A percentile compares a stretch with the other conserved stretches of the same genome.
These are phyloP conservation scores for Acrocalymma vagum DNA, from an alignment of 2,329 filamentous ascomycete genomes.

Conservation along the genomic window DNA sequence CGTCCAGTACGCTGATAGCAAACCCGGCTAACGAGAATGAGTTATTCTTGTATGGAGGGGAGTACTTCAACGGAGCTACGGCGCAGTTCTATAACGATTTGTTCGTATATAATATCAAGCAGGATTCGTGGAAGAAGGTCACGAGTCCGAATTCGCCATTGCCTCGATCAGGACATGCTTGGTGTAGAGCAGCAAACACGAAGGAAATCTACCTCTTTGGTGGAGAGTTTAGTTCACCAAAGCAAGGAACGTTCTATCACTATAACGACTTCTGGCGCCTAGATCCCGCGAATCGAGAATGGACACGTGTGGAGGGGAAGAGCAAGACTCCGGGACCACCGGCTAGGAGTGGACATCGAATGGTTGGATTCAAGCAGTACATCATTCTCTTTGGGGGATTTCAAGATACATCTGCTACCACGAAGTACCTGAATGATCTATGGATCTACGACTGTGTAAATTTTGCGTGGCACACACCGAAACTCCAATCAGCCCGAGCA, in stretches of 20 bases:
- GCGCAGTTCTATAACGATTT: slow-evolving; percentile 76
- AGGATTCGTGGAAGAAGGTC: slow-evolving; percentile 89
- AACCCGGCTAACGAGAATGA: slow-evolving; percentile 88
- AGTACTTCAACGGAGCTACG: slow-evolving; percentile 92
- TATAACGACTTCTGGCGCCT: slow-evolving; percentile 99
- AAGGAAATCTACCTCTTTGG: slow-evolving; percentile 91
- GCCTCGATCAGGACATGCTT: slow-evolving; percentile 91
- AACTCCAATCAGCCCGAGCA: slow-evolving; percentile 77
- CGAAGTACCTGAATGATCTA: slow-evolving; percentile 90
- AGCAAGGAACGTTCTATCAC: slow-evolving; percentile 98
- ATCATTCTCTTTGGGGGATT: slow-evolving; percentile 96
- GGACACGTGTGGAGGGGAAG: slow-evolving; percentile 85
- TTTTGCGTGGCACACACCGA: slow-evolving; percentile 83
- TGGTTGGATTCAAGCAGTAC: slow-evolving; percentile 98
- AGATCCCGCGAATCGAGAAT: slow-evolving; percentile 84
- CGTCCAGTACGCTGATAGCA: slow-evolving; percentile 82
- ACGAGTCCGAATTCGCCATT: slow-evolving; percentile 91
- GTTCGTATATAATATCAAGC: slow-evolving; percentile 76
- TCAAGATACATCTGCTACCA: slow-evolving; percentile 94
- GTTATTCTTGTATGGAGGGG: slow-evolving; percentile 90
- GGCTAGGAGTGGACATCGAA: slow-evolving; percentile 88
- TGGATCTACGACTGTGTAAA: slow-evolving; percentile 95
- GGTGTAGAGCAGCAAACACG: slow-evolving; percentile 87
- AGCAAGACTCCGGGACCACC: slow-evolving; percentile 82
- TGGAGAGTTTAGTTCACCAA: slow-evolving; percentile 94